These are phyloP conservation scores for Paracamarosporium sp. DNA, from an alignment of 2,329 filamentous ascomycete species.

Conservation along the genomic window DNA sequence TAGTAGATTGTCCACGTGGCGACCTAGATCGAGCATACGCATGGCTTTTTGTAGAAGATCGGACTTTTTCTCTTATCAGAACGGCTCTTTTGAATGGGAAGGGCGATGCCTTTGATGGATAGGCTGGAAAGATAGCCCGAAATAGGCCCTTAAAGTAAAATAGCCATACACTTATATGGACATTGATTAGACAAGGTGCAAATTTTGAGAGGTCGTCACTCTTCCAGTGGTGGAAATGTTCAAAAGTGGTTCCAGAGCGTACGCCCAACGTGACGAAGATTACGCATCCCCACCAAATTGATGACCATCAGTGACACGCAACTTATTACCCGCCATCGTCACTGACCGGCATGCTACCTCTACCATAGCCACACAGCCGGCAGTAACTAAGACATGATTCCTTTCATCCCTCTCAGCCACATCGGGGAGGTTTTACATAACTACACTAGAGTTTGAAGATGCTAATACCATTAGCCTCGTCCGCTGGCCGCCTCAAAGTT, in stretches of 20 bases:
- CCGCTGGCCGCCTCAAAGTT: not conserved
- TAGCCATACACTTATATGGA: not conserved
- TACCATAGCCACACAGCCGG: constrained; percentile 1
- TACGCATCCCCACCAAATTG: not conserved
- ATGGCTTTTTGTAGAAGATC: too few relatives aligned
- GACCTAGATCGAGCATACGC: too few relatives aligned
- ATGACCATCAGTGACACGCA: not conserved
- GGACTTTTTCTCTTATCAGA: too few relatives aligned
- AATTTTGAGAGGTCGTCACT: not conserved
- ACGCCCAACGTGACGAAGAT: not conserved
- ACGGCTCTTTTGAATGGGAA: too few relatives aligned
- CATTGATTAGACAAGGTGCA: not conserved
- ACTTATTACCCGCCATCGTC: not conserved
- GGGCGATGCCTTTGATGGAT: too few relatives aligned
- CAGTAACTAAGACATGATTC: not conserved
- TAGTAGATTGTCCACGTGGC: too few relatives aligned
- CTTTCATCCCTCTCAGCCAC: not conserved
- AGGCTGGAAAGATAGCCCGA: too few relatives aligned
- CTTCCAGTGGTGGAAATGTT: not conserved
- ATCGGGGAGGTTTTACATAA: not conserved
- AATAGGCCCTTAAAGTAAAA: not conserved
- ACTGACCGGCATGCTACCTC: constrained; percentile 2
- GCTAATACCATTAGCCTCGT: not conserved
- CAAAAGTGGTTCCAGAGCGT: not conserved
- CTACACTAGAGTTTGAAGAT: not conserved